Conservation (phyloP, 208 protist genomes). For the Spongospora subterranea region DNA sequence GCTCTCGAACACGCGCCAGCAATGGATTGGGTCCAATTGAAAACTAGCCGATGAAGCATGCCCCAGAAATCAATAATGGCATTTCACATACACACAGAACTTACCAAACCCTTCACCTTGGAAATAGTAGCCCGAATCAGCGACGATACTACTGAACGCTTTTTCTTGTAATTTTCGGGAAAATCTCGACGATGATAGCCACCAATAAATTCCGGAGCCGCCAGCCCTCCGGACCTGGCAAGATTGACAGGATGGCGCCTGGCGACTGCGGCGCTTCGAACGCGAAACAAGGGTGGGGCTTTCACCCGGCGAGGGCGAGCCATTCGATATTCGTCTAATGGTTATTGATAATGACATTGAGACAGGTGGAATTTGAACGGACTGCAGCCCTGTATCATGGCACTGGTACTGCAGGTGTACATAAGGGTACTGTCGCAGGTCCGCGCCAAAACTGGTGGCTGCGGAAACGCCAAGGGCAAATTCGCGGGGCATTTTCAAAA, state of each 20-base stretch:
- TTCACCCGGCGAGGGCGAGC: too few relatives aligned
- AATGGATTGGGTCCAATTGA: background rate
- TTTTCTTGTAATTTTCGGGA: background rate
- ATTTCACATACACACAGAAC: background rate
- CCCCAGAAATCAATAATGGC: background rate
- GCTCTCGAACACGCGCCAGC: background rate
- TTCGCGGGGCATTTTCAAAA: too few relatives aligned
- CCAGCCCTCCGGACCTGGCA: background rate
- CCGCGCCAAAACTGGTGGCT: too few relatives aligned
- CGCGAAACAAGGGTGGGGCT: background rate
- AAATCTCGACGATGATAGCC: background rate
- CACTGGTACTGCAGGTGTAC: too few relatives aligned
- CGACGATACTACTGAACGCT: background rate
- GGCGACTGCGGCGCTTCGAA: background rate
- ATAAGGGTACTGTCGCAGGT: too few relatives aligned
- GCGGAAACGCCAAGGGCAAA: too few relatives aligned
- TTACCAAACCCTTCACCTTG: background rate
- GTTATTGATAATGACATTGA: too few relatives aligned
- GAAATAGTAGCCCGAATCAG: background rate
- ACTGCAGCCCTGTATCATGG: too few relatives aligned
- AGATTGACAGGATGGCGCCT: too few relatives aligned
- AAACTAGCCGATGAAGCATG: background rate
- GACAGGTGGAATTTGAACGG: too few relatives aligned
- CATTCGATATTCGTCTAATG: too few relatives aligned
- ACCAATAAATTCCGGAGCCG: background rate